Evolutionary conservation across 2,329 filamentous ascomycete genomes (phyloP).

Genomic region (Aspergillus sp.): DNA sequence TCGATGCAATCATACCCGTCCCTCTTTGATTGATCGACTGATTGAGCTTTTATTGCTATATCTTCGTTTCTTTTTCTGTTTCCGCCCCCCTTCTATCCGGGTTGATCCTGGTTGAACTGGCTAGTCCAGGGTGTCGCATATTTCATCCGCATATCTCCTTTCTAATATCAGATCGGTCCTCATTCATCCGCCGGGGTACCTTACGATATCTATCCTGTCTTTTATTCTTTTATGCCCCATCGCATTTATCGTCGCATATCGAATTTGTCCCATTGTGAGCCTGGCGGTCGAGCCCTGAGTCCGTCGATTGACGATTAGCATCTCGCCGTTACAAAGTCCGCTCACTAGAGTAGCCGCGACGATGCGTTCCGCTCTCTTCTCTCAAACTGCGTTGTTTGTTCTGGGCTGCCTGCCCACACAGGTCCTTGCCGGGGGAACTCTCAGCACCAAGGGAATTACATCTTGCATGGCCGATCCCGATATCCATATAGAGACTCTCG

Average conservation of each 20-base stretch:
- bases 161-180: constrained; percentile 2
- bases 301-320: no score
- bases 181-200: not conserved
- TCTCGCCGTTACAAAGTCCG: no score
- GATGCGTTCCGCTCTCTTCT: constrained; percentile 20
- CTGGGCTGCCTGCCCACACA: constrained; percentile 20
- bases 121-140: not conserved
- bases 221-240: no score
- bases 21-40: not conserved
- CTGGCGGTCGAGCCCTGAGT: no score
- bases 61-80: not conserved
- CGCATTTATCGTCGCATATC: no score
- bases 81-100: constrained; percentile 9
- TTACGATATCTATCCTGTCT: not conserved
- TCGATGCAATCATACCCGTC: not conserved
- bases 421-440: constrained; percentile 59
- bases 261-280: no score
- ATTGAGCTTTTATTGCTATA: not conserved
- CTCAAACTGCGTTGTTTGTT: constrained; percentile 15
- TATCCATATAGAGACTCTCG: constrained; percentile 64
- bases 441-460: constrained; percentile 72
- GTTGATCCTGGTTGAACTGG: constrained; percentile 20
- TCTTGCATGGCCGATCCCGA: constrained; percentile 53
- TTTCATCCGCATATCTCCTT: constrained; percentile 1
- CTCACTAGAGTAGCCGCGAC: not conserved